Base-by-base conservation (phyloP, 441 rosid species). In the Syzygium syzygioides region DNA sequence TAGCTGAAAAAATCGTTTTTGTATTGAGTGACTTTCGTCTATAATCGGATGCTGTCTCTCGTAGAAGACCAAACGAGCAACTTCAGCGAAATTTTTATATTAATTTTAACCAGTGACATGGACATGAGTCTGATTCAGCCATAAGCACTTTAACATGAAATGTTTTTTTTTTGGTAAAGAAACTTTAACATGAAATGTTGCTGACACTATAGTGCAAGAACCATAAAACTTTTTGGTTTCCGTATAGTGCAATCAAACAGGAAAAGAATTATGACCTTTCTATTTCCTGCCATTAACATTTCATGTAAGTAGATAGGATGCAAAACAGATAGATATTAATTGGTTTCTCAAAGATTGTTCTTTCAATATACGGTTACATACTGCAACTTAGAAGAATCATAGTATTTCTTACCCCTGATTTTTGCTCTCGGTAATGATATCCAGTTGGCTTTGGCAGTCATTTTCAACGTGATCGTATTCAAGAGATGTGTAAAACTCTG, bases 391-490 rank as follows among this genome's bases (percentile, higher is more conserved):
- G 83, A 76, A 76, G 8, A 17, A 76, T 76, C 23, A 41, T 76
- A 41, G 52, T 79, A 26, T 45, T 90, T 59, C 86, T 85, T n/a
- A 60, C 89, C 87, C 88, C 93, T 93, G 93, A 93, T 94, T 93
- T 90, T 80, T 92, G 89, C 90, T 90, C 91, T 91, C 92, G 88
- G 86, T 93, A 94, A 92, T 95, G 94, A 94, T 91, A 91, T 91
- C 93, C 94, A 94, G 94, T 95, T 92, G 93, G 93, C 93, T 95
- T 95, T 92, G 93, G 91, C 98, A 98, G 99, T 94, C 93, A 94
- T 92, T 97, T 98, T 92, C 97, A 96, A 89, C 99, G 98, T 86
- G 98, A 97, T 79, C 96, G 93, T 91, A 94, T 98, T 59, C 99
- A 95, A 90, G 99, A 98, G 93, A 97, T 95, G 94, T 95, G 97